Conservation (phyloP, 2,329 filamentous ascomycete genomes). For the Lasiodiplodia sp. region DNA sequence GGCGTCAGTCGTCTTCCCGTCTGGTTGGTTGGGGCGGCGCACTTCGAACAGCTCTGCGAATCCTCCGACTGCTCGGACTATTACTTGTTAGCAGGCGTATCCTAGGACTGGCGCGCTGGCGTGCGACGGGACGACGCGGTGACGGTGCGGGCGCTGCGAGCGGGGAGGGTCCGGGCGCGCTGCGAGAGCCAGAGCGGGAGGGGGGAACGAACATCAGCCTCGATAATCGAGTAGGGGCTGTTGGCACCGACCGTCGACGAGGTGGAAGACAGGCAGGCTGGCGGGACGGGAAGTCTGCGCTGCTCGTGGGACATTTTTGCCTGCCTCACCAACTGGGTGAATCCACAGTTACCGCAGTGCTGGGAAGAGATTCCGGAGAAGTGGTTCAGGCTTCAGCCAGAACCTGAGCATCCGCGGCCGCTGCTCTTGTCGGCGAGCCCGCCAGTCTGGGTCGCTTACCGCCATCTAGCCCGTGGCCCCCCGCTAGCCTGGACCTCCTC, state of each 20-base stretch:
- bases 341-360: slow-evolving; percentile 22
- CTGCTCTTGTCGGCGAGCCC: slow-evolving; percentile 12
- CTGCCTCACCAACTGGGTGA: slow-evolving; percentile 17
- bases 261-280: slow-evolving; percentile 3
- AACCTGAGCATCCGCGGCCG: slow-evolving; percentile 4
- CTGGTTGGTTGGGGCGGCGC: neutral
- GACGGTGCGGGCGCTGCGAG: slow-evolving; percentile 18
- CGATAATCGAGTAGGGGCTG: slow-evolving; percentile 28
- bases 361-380: slow-evolving; percentile 28
- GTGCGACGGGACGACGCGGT: slow-evolving; percentile 25
- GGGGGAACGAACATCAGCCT: slow-evolving; percentile 26
- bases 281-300: slow-evolving; percentile 14
- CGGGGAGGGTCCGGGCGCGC: slow-evolving; percentile 15
- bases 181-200: neutral
- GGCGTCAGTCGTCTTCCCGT: slow-evolving; percentile 4
- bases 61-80: slow-evolving; percentile 28
- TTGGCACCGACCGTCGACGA: slow-evolving; percentile 21
- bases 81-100: slow-evolving; percentile 23
- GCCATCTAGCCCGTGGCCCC: neutral
- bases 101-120: slow-evolving; percentile 8
- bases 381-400: slow-evolving; percentile 22
- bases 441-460: slow-evolving; percentile 15
- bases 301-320: slow-evolving; percentile 30
- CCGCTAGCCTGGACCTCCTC: neutral
- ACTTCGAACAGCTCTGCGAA: slow-evolving; percentile 8